Evolutionary conservation across 2,329 filamentous ascomycete species (phyloP).

Genomic region (Stagonosporopsis chrysanthemi): DNA sequence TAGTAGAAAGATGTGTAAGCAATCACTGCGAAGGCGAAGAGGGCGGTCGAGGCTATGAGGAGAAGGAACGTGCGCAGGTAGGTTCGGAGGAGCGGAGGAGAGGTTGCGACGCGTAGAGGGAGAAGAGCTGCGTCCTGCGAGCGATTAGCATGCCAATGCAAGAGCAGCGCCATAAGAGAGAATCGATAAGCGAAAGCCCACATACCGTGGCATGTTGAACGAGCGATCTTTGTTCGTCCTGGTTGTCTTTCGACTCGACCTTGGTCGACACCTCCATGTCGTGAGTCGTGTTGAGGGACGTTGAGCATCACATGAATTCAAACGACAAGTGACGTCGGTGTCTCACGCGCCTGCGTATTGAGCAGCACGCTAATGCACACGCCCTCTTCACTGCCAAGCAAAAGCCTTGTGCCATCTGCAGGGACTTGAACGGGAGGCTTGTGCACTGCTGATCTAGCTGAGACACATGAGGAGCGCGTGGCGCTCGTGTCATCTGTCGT

Average conservation of each 20-base stretch:
- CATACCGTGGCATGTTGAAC: conserved; percentile 33
- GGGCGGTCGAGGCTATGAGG: conserved; percentile 59
- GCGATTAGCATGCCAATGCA: conserved; percentile 14
- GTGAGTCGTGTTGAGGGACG: conserved; percentile 15
- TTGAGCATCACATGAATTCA: conserved; percentile 36
- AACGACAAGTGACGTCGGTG: conserved; percentile 38
- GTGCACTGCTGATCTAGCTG: conserved; percentile 22
- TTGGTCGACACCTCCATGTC: conserved; percentile 22
- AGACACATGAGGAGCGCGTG: conserved; percentile 1
- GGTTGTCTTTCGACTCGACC: conserved; percentile 34
- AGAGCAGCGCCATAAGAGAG: not conserved
- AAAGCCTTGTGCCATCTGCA: conserved; percentile 16
- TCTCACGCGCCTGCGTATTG: conserved; percentile 27
- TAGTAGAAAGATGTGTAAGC: conserved; percentile 74
- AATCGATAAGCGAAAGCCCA: not conserved
- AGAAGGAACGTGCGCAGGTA: conserved; percentile 69
- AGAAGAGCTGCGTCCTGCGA: conserved; percentile 60
- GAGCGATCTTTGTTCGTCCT: conserved; percentile 22
- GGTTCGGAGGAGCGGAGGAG: conserved; percentile 67
- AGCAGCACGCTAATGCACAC: conserved; percentile 33
- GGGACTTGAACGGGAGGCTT: conserved; percentile 17
- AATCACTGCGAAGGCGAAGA: conserved; percentile 65
- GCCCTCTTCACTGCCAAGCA: conserved; percentile 8
- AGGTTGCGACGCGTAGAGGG: conserved; percentile 64
- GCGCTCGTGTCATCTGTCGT: conserved; percentile 1